Evolutionary conservation across 2,329 filamentous ascomycete genomes (phyloP), one percentile per base, ranked within the genome.

Genomic region (Tolypocladium capitatum): DNA sequence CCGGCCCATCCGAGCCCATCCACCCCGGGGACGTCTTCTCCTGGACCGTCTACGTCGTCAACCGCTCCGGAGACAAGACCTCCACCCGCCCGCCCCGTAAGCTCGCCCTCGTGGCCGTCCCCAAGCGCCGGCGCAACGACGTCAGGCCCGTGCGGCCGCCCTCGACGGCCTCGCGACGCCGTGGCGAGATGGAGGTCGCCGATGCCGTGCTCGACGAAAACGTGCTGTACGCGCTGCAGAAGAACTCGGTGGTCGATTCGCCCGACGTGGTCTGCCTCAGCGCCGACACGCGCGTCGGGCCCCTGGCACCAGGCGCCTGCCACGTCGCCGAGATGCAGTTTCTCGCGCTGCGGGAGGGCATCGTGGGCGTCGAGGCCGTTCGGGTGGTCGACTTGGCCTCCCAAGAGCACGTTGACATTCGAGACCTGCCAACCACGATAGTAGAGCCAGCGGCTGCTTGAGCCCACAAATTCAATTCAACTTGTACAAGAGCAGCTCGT

Each of bases 1-100:
- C 75, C 6, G 80, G 76, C 0, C 83, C 84, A 32, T 51, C 63
- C 13, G 58, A 65, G 21, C 70, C 74, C 46, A 70, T 86, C 24
- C 72, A 70, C 49, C 74, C 80, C 0, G 83, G 83, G 34, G 73
- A 85, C 42, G 70, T 80, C 45, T 89, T 92, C 61, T 69, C 71
- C 36, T 87, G 86, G 81, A 76, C 75, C 32, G 74, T 90, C 16
- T 84, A 87, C 58, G 80, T 90, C 34, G 82, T 87, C 53, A 92
- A 91, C 62, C 78, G 83, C 44, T 79, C 76, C 43, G 67, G 69
- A 36, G 73, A 68, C 28, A 65, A 58, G 48, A 55, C 51, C 9
- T 42, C 38, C n/a, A 66, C 71, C 32, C 56, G 63, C 0, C 59
- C 68, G 2, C 66, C 76, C 3, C 78, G 85, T 45, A 86, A 86